Percentiles rank a stretch among this genome's conserved stretches.
phyloP scores from a whole-genome alignment of 2,329 filamentous ascomycete species.

The Cercospora sesami region DNA sequence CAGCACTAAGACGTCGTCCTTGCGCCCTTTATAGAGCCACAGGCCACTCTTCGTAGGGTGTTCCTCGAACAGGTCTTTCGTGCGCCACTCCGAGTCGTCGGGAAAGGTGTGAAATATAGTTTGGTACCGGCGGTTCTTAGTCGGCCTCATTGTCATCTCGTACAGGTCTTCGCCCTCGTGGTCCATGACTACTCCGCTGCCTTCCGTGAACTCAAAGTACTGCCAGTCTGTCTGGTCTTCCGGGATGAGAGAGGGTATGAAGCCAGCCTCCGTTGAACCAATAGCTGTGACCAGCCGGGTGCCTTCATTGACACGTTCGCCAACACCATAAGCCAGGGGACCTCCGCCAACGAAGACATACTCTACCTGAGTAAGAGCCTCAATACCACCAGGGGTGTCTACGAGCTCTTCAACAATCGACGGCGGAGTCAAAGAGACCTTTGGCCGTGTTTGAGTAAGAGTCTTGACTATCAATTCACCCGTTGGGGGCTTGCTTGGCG shows the following conservation, averaged over 20 bases:
- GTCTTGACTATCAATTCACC: slow-evolving; percentile 17
- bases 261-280: slow-evolving; percentile 25
- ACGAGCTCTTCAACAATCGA: slow-evolving; percentile 25
- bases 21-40: slow-evolving; percentile 34
- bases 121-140: slow-evolving; percentile 18
- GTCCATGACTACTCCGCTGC: slow-evolving; percentile 20
- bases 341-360: slow-evolving; percentile 23
- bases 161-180: slow-evolving; percentile 27
- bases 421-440: slow-evolving; percentile 10
- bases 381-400: neutral
- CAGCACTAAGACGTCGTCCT: slow-evolving; percentile 35
- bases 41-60: slow-evolving; percentile 32
- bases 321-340: slow-evolving; percentile 21
- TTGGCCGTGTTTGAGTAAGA: slow-evolving; percentile 13
- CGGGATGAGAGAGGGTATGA: slow-evolving; percentile 24
- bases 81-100: slow-evolving; percentile 36
- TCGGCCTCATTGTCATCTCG: slow-evolving; percentile 40
- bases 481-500: slow-evolving; percentile 20
- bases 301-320: slow-evolving; percentile 16
- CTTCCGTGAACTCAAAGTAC: slow-evolving; percentile 27
- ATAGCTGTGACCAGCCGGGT: slow-evolving; percentile 14
- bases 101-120: slow-evolving; percentile 38
- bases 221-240: slow-evolving; percentile 25
- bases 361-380: slow-evolving; percentile 14
- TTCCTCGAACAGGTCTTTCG: slow-evolving; percentile 37